Percentiles rank a stretch among this genome's conserved stretches.
Conservation (phyloP, 805 yeast species). For the Starmera quercuum region DNA sequence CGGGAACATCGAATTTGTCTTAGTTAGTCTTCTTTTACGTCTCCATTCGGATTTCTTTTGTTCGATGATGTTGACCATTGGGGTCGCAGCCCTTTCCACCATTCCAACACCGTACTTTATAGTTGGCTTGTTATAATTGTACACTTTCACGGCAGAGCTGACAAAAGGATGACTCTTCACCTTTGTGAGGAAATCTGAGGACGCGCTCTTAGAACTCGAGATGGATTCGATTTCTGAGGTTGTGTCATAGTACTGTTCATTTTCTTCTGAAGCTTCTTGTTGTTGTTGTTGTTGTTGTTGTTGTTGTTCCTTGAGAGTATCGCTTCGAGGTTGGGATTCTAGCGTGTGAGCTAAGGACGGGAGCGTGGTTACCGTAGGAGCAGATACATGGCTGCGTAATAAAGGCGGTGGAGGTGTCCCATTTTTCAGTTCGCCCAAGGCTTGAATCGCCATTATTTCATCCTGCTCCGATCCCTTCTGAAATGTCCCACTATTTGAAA, state of each 20-base stretch:
- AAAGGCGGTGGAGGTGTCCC: conserved; percentile 9
- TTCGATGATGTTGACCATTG: conserved; percentile 43
- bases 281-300: no score
- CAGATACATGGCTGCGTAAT: background rate
- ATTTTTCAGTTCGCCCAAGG: conserved; percentile 19
- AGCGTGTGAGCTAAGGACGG: no score
- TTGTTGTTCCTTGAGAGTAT: background rate
- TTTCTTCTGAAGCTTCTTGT: background rate
- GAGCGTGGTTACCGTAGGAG: no score
- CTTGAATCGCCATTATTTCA: conserved; percentile 5
- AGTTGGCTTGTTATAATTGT: conserved; percentile 33
- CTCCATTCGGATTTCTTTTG: conserved; percentile 22
- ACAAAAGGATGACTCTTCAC: conserved; percentile 26
- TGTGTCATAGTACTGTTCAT: background rate
- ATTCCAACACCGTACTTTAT: conserved; percentile 56
- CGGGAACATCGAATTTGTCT: conserved; percentile 20
- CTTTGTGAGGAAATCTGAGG: conserved; percentile 37
- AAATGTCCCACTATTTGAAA: no score
- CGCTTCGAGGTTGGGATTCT: no score
- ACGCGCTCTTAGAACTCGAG: no score
- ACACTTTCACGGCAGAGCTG: conserved; percentile 17
- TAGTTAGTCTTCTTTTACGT: conserved; percentile 29
- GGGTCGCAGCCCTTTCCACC: conserved; percentile 48
- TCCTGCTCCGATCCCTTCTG: no score
- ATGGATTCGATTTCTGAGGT: background rate